Evolutionary conservation across 179 eudicot genomes (phyloP).

Genomic region (Heliamphora pulchella): DNA sequence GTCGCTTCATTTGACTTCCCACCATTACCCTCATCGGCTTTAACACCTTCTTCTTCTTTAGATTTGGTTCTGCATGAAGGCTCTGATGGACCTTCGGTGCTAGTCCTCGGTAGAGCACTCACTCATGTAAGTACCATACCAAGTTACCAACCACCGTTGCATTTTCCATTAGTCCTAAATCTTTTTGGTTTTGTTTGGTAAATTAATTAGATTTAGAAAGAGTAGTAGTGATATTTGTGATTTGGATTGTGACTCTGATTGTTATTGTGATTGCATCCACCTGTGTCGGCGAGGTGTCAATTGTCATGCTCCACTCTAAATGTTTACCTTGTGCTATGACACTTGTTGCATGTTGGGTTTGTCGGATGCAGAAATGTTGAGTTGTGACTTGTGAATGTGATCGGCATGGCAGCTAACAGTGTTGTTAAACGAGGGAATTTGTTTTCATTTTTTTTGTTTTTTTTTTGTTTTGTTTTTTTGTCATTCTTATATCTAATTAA

Average conservation of each 20-base stretch:
- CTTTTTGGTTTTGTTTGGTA: background rate
- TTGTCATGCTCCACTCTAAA: background rate
- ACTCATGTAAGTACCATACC: conserved; percentile 19
- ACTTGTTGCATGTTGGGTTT: background rate
- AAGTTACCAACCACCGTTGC: too few relatives aligned
- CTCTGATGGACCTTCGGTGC: conserved; percentile 3
- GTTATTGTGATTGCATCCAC: background rate
- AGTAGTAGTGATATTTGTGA: too few relatives aligned
- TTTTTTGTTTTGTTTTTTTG: too few relatives aligned
- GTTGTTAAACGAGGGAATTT: too few relatives aligned
- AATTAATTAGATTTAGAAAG: too few relatives aligned
- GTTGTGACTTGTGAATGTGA: background rate
- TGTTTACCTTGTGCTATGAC: background rate
- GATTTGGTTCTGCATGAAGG: conserved; percentile 20
- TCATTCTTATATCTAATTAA: too few relatives aligned
- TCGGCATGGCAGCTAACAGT: too few relatives aligned
- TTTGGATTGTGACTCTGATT: too few relatives aligned
- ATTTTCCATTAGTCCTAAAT: too few relatives aligned
- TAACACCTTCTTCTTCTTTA: conserved; percentile 20
- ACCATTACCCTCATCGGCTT: conserved; percentile 4
- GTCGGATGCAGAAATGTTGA: background rate
- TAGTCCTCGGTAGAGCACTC: conserved; percentile 26
- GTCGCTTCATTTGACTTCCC: conserved; percentile 11
- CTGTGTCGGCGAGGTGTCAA: background rate
- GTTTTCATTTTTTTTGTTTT: too few relatives aligned